Base-by-base conservation (phyloP, 495 filamentous ascomycete species). In the Xylaria nigripes region DNA sequence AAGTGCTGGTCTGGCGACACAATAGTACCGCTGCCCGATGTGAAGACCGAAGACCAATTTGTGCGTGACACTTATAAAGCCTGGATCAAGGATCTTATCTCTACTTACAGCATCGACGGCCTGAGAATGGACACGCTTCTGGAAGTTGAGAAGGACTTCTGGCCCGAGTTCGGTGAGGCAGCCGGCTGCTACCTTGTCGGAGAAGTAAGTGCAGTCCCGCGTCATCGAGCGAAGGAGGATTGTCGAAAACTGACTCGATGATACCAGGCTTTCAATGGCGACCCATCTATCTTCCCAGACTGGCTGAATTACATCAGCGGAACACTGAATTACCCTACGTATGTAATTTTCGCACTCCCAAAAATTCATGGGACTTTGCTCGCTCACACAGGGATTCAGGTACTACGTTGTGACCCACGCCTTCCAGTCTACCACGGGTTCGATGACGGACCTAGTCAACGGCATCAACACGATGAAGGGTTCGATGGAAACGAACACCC, bases 121-220 rank as follows among this genome's bases (percentile, higher is more conserved):
- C 74, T 91, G 23, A 81, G 88, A n/a, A 68, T 91, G 18, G 88
- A 91, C 61, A 85, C 81, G 6, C 81, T 77, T 24, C 81, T 80
- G 55, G 77, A 92, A 54, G 83, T 88, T 45, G 77, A 85, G 62
- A 78, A 78, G 48, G 71, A 72, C 34, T 91, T 91, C 69, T 90
- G 79, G 76, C 61, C 79, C 0, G 74, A 63, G 18, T 90, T 85
- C 62, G 69, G 72, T 21, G 52, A 67, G 16, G 81, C 84, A 21
- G 81, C 84, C 0, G 85, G 83, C 22, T 80, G 89, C 8, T 87
- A 85, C 68, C 69, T 77, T 29, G 67, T 84, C 1, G 85, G 86
- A 0, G 87, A 90, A 61, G 80, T 89, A 38, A 12, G 27, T 27
- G 24, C 29, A 18, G 18, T 4, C 16, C 8, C 23, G n/a, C 25